Evolutionary conservation across 129 eudicot species (phyloP), one percentile per base, ranked within the genome.

Genomic region (Deinandra increscens): DNA sequence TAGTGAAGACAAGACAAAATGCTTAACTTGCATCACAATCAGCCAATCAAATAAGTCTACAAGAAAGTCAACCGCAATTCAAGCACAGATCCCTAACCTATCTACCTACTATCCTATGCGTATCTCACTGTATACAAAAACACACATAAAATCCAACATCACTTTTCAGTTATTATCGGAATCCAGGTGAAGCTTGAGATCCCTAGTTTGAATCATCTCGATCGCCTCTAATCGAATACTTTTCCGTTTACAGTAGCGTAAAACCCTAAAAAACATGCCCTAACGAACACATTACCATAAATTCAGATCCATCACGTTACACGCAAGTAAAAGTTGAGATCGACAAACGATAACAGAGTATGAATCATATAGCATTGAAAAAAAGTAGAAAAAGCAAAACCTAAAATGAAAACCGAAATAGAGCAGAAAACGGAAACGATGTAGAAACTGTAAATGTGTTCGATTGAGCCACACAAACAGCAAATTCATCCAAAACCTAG

Each of bases 61-160:
- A 43, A 31, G 39, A 8, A 42, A 55, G 68, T 66, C 79, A 42
- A 64, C 79, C 60, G 66, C 60, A 66, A 55, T 55, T 56, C 41
- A 55, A 39, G 43, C 31, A 66, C 42, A 59, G 79, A 75, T 75
- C 74, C 33, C 29, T 42, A 45, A 42, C 49, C 9, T 38, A 75
- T 42, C 59, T 29, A 39, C 33, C 37, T 54, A 66, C 67, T 7
- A 11, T n/a, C 46, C 48, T 54, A 33, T 1, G 13, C 1, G 0
- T 5, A 56, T 13, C 63, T 29, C 39, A 23, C 38, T 1, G 18
- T 29, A 56, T 4, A 13, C 39, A 29, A 12, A 29, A 20, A 31
- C 70, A 48, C 49, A 48, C 43, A 39, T 4, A 36, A 69, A 73
- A 48, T 39, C 42, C 63, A 22, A 73, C 39, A 15, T 37, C 59